phyloP scores from a whole-genome alignment of 768 basidiomycete genomes.

The Agrocybe chaxingu region DNA sequence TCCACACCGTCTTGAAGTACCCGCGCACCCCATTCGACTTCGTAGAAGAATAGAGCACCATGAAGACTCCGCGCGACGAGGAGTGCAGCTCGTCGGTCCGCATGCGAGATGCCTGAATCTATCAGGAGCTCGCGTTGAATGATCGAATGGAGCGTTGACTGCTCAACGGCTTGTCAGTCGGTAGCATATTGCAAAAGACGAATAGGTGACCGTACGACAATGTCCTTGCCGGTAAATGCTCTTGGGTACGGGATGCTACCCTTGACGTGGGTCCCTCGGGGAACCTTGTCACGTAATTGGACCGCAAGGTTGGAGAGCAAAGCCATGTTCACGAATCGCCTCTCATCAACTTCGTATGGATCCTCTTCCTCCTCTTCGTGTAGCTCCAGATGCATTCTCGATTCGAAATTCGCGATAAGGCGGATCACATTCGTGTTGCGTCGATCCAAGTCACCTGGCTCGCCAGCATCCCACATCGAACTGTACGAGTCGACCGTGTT shows the following conservation, averaged over 20 bases:
- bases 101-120: conserved; percentile 61
- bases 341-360: conserved; percentile 60
- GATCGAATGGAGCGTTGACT: conserved; percentile 86
- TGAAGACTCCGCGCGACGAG: conserved; percentile 88
- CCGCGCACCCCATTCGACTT: conserved; percentile 92
- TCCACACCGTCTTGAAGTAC: conserved; percentile 86
- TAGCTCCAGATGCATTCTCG: conserved; percentile 33
- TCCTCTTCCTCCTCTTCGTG: conserved; percentile 47
- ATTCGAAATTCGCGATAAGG: conserved; percentile 28
- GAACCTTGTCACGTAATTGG: conserved; percentile 84
- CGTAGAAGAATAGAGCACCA: conserved; percentile 91
- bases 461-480: conserved; percentile 13
- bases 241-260: conserved; percentile 90
- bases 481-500: conserved; percentile 9
- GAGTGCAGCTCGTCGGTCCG: conserved; percentile 79
- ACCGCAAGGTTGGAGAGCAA: conserved; percentile 87
- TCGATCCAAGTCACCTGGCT: conserved; percentile 18
- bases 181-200: neutral
- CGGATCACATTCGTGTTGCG: conserved; percentile 25
- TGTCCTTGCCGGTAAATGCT: conserved; percentile 91
- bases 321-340: conserved; percentile 85
- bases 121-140: conserved; percentile 75
- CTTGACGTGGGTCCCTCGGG: conserved; percentile 85
- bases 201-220: conserved; percentile 22
- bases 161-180: neutral